phyloP scores from a whole-genome alignment of 805 yeast genomes.

The Barnettozyma wickerhamii region DNA sequence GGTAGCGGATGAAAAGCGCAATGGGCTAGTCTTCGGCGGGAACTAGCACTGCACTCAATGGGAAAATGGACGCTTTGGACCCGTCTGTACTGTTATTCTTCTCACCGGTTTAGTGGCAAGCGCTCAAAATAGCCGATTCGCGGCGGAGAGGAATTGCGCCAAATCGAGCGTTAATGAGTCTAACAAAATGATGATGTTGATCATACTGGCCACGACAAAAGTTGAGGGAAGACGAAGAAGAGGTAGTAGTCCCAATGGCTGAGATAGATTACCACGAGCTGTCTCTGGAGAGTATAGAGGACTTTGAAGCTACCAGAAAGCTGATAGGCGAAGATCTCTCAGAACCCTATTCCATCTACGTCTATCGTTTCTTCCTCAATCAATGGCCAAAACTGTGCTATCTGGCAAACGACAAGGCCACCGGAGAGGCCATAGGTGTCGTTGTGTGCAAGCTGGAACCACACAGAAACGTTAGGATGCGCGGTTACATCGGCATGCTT shows the following conservation, averaged over 20 bases:
- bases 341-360: slow-evolving; percentile 93
- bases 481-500: slow-evolving; percentile 97
- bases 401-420: slow-evolving; percentile 44
- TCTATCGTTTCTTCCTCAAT: slow-evolving; percentile 83
- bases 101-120: background rate
- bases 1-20: background rate
- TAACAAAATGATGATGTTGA: no score
- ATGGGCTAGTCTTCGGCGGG: background rate
- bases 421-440: slow-evolving; percentile 59
- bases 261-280: slow-evolving; percentile 22
- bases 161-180: no score
- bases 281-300: slow-evolving; percentile 27
- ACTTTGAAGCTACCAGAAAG: slow-evolving; percentile 46
- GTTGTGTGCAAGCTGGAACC: slow-evolving; percentile 77
- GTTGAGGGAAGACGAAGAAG: background rate
- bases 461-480: slow-evolving; percentile 64
- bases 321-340: slow-evolving; percentile 73
- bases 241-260: background rate
- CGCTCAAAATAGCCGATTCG: background rate
- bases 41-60: background rate
- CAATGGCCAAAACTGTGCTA: slow-evolving; percentile 87
- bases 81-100: background rate
- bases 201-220: no score
- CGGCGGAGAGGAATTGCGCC: background rate
- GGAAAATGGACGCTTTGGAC: background rate